phyloP scores from a whole-genome alignment of 176 grass and related monocot species.

The Echinochloa phyllopogon region DNA sequence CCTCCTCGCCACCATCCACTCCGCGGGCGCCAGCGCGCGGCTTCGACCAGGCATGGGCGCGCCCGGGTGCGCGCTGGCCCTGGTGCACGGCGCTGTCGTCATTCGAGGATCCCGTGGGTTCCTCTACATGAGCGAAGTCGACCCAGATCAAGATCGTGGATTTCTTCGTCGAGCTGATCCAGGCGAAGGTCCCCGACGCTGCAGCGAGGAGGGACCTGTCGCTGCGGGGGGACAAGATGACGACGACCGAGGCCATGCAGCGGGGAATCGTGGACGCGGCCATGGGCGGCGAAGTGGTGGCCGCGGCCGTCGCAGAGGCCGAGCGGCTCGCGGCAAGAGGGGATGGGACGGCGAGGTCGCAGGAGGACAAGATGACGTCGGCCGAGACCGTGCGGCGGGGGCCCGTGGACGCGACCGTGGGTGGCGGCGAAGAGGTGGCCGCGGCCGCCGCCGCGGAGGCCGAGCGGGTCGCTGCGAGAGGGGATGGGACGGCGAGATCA shows the following conservation, averaged over 20 bases:
- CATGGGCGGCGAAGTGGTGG: constrained; percentile 46
- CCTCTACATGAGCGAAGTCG: constrained; percentile 91
- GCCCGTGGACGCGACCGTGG: constrained; percentile 54
- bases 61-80: constrained; percentile 49
- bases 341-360: constrained; percentile 55
- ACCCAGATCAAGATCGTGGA: constrained; percentile 62
- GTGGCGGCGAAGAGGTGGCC: constrained; percentile 47
- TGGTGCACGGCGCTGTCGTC: constrained; percentile 64
- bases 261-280: constrained; percentile 65
- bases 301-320: constrained; percentile 41
- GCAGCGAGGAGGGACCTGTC: constrained; percentile 54
- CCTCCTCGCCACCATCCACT: constrained; percentile 42
- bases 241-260: constrained; percentile 47
- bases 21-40: constrained; percentile 44
- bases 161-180: constrained; percentile 61
- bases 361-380: constrained; percentile 53
- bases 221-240: constrained; percentile 53
- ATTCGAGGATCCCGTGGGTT: constrained; percentile 73
- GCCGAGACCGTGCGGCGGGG: constrained; percentile 54
- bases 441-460: constrained; percentile 44
- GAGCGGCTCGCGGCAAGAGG: constrained; percentile 57
- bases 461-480: constrained; percentile 54
- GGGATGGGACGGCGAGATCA: constrained; percentile 55
- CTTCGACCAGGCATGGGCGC: constrained; percentile 60
- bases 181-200: constrained; percentile 74